A percentile compares a stretch with the other conserved stretches of the same genome.
Evolutionary conservation across 345 rosid genomes (phyloP).

Genomic region (Camelina laxa): DNA sequence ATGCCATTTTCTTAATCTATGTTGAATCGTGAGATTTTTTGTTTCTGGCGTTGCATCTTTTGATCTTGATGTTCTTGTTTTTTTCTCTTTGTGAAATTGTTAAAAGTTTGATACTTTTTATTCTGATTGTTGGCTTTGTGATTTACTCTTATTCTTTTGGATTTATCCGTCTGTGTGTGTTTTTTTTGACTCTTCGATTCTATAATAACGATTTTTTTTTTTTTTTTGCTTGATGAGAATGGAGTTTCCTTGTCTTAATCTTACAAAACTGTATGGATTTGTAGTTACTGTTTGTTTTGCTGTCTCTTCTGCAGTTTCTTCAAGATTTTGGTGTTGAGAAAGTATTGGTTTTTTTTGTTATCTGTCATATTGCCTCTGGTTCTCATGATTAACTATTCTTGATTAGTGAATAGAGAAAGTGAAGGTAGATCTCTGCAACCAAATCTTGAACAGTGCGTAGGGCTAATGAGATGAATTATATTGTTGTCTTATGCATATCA

Average conservation of each 20-base stretch:
- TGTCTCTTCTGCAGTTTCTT: constrained; percentile 9
- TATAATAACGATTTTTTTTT: not conserved
- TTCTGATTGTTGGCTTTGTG: constrained; percentile 1
- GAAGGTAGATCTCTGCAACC: constrained; percentile 9
- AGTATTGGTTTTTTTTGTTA: not conserved
- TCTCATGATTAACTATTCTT: not conserved
- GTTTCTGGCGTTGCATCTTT: not conserved
- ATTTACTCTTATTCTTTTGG: not conserved
- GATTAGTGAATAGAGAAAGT: not conserved
- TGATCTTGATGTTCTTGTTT: constrained; percentile 22
- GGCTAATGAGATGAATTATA: not conserved
- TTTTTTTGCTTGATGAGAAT: not conserved
- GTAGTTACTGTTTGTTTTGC: not conserved
- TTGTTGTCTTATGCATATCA: constrained; percentile 3
- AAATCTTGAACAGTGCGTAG: not conserved
- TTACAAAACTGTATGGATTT: constrained; percentile 5
- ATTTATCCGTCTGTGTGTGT: not conserved
- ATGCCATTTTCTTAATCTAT: not conserved
- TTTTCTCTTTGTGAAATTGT: not conserved
- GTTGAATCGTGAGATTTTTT: not conserved
- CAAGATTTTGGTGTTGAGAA: constrained; percentile 5
- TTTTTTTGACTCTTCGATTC: constrained; percentile 9
- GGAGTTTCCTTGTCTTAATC: not conserved
- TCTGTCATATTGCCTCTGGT: not conserved
- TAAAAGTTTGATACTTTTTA: not conserved